phyloP scores from a whole-genome alignment of 805 yeast genomes.

The Lipomyces sp. region DNA sequence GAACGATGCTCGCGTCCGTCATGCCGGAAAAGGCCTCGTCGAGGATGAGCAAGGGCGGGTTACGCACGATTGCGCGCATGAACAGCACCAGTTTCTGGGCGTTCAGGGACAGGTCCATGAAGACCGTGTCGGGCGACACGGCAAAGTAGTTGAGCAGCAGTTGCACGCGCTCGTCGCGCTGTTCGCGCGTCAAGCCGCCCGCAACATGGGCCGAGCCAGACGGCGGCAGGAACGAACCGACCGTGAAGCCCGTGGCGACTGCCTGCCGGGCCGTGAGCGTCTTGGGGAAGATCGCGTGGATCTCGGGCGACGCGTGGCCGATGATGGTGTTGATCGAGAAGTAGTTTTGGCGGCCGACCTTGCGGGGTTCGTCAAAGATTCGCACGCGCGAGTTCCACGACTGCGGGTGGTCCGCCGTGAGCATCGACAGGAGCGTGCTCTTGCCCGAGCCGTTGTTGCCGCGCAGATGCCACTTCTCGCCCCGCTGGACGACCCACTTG shows the following conservation, averaged over 20 bases:
- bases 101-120: constrained; percentile 58
- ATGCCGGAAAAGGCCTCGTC: constrained; percentile 94
- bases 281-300: constrained; percentile 79
- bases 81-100: constrained; percentile 77
- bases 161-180: constrained; percentile 43
- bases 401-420: constrained; percentile 96
- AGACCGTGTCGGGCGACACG: constrained; percentile 44
- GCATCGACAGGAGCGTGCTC: constrained; percentile 75
- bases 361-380: constrained; percentile 63
- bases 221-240: constrained; percentile 63
- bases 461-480: constrained; percentile 82
- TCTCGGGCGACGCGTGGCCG: constrained; percentile 88
- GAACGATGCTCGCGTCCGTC: constrained; percentile 59
- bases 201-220: constrained; percentile 36
- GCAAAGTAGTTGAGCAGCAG: constrained; percentile 49
- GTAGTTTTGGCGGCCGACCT: constrained; percentile 70
- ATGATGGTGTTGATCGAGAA: constrained; percentile 75
- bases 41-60: constrained; percentile 72
- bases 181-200: constrained; percentile 22
- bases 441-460: constrained; percentile 94
- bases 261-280: constrained; percentile 53
- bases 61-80: constrained; percentile 70
- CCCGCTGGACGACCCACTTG: constrained; percentile 61
- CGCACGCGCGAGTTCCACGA: constrained; percentile 75
- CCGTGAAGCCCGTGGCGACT: constrained; percentile 67